Evolutionary conservation across 164 flowering plant species (phyloP), one percentile per base, ranked within the genome.

Genomic region (Stephania japonica): DNA sequence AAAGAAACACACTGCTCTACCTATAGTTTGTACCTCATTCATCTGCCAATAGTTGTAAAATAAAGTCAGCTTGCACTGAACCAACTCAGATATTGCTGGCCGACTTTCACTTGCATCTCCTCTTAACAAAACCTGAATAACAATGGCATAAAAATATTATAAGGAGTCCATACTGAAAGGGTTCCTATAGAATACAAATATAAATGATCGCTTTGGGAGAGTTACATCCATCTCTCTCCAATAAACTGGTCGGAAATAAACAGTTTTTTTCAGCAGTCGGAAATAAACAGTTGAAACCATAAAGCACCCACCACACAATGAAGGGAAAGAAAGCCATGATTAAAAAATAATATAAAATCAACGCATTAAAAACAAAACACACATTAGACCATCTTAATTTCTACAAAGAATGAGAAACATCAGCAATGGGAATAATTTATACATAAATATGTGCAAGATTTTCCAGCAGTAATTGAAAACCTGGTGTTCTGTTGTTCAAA

Each of bases 41-140:
- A 85, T 86, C 77, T 80, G 89, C 99, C 99, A 95, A 68, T 93
- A 95, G 74, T 80, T 80, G 76, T 95, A 95, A 75, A 85, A 88
- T 81, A 95, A 82, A 67, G 97, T 90, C 78, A 95, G 78, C 76
- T 77, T 90, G 90, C 99, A 95, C 75, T 83, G 85, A 73, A 95
- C 92, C 64, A 91, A 87, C 79, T 95, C 97, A 75, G 76, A 61
- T 63, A 73, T 42, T 65, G 84, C 72, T 42, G 14, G 59, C n/a
- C 62, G 69, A 68, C 71, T 70, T 38, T 85, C 76, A 19, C 63
- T 75, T 16, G 66, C 42, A 62, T 78, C 70, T 78, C 81, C 94
- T 41, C 69, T 77, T 19, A 90, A 69, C 25, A 83, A 81, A 59
- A 78, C 91, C 97, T 91, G 81, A 68, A 77, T n/a, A 27, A 66